phyloP scores from a whole-genome alignment of 2,329 filamentous ascomycete genomes.

The Ramularia endophylla region DNA sequence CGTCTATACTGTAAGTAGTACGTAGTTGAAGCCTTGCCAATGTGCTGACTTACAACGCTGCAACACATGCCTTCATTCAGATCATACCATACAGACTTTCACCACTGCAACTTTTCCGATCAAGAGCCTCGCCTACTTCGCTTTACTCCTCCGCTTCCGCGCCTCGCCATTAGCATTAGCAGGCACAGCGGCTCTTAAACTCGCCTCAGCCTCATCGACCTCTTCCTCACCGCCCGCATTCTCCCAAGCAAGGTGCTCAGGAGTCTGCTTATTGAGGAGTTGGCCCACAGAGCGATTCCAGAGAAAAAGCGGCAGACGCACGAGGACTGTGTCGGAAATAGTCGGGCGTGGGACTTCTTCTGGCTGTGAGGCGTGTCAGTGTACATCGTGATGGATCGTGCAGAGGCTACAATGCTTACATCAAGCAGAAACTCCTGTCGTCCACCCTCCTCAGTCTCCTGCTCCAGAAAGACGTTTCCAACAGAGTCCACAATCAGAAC shows the following conservation, averaged over 20 bases:
- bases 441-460: constrained; percentile 80
- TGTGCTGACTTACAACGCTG: too few species aligned
- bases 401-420: constrained; percentile 52
- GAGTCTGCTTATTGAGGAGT: constrained; percentile 34
- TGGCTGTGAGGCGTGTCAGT: constrained; percentile 45
- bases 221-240: constrained; percentile 31
- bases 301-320: constrained; percentile 69
- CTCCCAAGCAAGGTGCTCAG: constrained; percentile 26
- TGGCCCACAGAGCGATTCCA: constrained; percentile 50
- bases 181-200: constrained; percentile 38
- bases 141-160: constrained; percentile 32
- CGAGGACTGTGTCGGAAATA: constrained; percentile 74
- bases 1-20: too few species aligned
- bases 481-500: constrained; percentile 84
- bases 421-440: constrained; percentile 81
- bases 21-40: too few species aligned
- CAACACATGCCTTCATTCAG: too few species aligned
- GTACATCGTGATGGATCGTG: too few species aligned
- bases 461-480: constrained; percentile 93
- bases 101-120: neutral
- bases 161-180: constrained; percentile 42
- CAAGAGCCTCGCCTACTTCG: neutral
- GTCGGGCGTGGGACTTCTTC: constrained; percentile 74
- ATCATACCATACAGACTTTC: too few species aligned
- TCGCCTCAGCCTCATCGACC: constrained; percentile 33